phyloP scores from a whole-genome alignment of 176 grass and related monocot genomes.

The Bolboschoenus planiculmis region DNA sequence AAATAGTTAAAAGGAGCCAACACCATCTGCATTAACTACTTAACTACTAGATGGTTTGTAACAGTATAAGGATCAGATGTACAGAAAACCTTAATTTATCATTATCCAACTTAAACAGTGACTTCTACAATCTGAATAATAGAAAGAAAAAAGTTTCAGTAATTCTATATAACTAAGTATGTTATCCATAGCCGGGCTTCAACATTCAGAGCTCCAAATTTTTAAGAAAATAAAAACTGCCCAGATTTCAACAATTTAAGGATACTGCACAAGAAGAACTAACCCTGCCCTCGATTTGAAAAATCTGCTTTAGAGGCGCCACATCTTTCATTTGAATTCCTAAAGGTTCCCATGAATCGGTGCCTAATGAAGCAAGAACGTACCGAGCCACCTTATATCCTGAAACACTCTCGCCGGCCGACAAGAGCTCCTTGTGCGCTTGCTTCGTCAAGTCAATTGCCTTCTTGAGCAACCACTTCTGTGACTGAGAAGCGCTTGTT shows the following conservation, averaged over 20 bases:
- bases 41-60: neutral
- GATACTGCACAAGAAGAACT: constrained; percentile 6
- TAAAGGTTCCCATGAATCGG: constrained; percentile 58
- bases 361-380: constrained; percentile 48
- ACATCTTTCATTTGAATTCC: constrained; percentile 65
- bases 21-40: constrained; percentile 3
- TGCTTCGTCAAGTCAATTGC: constrained; percentile 43
- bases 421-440: constrained; percentile 39
- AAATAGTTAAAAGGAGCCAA: neutral
- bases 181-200: neutral
- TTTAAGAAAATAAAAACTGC: neutral
- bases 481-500: neutral
- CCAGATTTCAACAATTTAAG: neutral
- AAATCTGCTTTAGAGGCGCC: constrained; percentile 45
- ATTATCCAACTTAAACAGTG: neutral
- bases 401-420: constrained; percentile 54
- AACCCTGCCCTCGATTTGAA: constrained; percentile 71
- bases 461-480: constrained; percentile 34
- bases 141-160: neutral
- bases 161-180: neutral
- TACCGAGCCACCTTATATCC: constrained; percentile 73
- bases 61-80: neutral
- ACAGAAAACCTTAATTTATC: neutral
- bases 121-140: neutral
- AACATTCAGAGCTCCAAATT: neutral